Conservation (phyloP, 192 early-diverging fungal genomes). For the Cetraspora pellucida region DNA sequence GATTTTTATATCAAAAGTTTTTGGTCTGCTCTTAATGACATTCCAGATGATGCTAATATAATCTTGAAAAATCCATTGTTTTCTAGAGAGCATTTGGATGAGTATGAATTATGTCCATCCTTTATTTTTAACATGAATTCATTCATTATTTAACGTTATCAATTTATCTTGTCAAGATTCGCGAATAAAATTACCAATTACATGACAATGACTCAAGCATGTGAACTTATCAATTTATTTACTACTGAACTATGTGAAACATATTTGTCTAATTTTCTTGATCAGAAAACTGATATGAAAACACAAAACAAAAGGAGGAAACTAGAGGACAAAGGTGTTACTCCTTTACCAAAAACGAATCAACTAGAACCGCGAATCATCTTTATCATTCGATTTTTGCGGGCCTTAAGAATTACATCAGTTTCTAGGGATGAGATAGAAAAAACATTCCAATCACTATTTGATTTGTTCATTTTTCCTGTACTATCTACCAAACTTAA, state of each 20-base stretch:
- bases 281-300: not conserved
- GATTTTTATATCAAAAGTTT: slow-evolving; percentile 1
- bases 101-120: not conserved
- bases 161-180: not conserved
- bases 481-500: not conserved
- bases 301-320: slow-evolving; percentile 14
- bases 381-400: slow-evolving; percentile 2
- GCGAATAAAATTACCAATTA: slow-evolving; percentile 13
- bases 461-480: slow-evolving; percentile 1
- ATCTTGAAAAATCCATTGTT: slow-evolving; percentile 12
- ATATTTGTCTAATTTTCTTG: not conserved
- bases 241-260: not conserved
- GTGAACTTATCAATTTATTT: not conserved
- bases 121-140: not conserved
- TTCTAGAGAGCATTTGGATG: not conserved
- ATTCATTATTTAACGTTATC: not conserved
- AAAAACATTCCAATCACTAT: not conserved
- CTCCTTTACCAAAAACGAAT: not conserved
- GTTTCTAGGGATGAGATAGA: not conserved
- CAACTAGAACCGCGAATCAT: not conserved
- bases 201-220: slow-evolving; percentile 11
- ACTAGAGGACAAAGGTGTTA: not conserved
- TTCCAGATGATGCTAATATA: not conserved
- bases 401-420: not conserved
- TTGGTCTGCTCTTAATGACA: not conserved